Evolutionary conservation across 805 yeast species (phyloP).

Genomic region (Debaryomyces prosopidis): DNA sequence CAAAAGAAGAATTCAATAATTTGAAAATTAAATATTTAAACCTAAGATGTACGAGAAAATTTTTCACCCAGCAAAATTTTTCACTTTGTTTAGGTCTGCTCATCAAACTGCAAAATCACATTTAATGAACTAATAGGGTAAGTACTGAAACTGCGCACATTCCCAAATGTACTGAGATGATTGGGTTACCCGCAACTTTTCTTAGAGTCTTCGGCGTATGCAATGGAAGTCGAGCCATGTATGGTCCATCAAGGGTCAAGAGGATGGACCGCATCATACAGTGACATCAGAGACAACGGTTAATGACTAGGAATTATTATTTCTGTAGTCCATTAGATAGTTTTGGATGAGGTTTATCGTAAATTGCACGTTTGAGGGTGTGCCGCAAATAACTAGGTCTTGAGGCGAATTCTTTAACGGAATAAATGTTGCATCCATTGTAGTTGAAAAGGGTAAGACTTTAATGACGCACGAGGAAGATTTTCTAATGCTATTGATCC

Average conservation of each 20-base stretch:
- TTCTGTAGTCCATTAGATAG: constrained; percentile 3
- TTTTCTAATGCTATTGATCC: constrained; percentile 22
- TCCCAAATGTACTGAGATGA: constrained; percentile 4
- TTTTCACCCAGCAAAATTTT: constrained; percentile 12
- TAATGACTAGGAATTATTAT: neutral
- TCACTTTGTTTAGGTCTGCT: constrained; percentile 7
- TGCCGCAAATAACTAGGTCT: constrained; percentile 17
- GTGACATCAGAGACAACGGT: neutral
- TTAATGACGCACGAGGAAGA: constrained; percentile 22
- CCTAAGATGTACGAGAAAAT: constrained; percentile 5
- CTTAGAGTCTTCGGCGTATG: neutral
- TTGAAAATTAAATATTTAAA: constrained; percentile 1
- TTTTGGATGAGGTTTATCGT: constrained; percentile 13
- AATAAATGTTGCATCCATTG: neutral
- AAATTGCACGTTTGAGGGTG: constrained; percentile 11
- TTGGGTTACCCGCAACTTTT: constrained; percentile 4
- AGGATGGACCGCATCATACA: neutral
- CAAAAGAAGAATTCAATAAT: constrained; percentile 4
- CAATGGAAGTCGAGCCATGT: neutral
- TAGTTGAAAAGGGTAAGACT: constrained; percentile 14
- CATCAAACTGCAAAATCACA: neutral
- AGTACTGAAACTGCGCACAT: constrained; percentile 8
- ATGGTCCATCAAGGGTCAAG: too few relatives aligned
- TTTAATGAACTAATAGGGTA: neutral
- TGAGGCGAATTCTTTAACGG: constrained; percentile 17